These are phyloP conservation scores for Umbelopsis isabellina DNA, from an alignment of 192 early-diverging fungal species.

Conservation along the genomic window DNA sequence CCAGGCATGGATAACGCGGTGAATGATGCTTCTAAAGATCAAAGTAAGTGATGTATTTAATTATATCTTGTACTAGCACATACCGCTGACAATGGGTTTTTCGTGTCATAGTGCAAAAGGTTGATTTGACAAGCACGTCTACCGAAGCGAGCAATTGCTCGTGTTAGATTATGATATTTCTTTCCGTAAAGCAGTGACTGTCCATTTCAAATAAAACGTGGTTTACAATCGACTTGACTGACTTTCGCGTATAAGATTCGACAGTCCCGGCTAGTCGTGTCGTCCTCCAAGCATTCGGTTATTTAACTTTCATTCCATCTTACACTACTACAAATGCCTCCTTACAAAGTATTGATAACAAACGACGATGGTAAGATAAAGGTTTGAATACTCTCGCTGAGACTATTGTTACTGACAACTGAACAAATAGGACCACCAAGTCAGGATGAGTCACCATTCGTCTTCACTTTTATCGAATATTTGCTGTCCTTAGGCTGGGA, in stretches of 20 bases:
- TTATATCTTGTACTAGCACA: not conserved
- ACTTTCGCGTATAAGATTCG: too few relatives aligned
- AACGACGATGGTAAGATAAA: conserved; percentile 33
- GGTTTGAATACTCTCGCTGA: not conserved
- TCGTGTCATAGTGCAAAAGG: conserved; percentile 33
- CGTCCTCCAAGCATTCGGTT: not conserved
- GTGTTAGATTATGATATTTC: conserved; percentile 23
- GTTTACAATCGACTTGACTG: too few relatives aligned
- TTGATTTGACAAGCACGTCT: conserved; percentile 30
- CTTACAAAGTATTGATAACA: conserved; percentile 26
- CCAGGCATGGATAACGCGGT: conserved; percentile 78
- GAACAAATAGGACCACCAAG: conserved; percentile 26
- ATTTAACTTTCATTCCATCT: not conserved
- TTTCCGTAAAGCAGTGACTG: not conserved
- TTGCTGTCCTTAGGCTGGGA: conserved; percentile 36
- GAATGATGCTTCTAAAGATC: conserved; percentile 42
- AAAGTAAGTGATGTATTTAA: conserved; percentile 19
- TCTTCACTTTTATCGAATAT: conserved; percentile 33
- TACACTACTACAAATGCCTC: not conserved
- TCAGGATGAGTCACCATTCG: conserved; percentile 36
- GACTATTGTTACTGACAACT: not conserved
- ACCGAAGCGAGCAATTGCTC: conserved; percentile 33
- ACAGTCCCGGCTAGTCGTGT: too few relatives aligned
- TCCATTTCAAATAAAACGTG: not conserved
- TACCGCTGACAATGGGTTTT: not conserved